A percentile compares a stretch with the other conserved stretches of the same genome.
Conservation (phyloP, 2,329 filamentous ascomycete genomes). For the Chrysoporthe deuterocubensis region DNA sequence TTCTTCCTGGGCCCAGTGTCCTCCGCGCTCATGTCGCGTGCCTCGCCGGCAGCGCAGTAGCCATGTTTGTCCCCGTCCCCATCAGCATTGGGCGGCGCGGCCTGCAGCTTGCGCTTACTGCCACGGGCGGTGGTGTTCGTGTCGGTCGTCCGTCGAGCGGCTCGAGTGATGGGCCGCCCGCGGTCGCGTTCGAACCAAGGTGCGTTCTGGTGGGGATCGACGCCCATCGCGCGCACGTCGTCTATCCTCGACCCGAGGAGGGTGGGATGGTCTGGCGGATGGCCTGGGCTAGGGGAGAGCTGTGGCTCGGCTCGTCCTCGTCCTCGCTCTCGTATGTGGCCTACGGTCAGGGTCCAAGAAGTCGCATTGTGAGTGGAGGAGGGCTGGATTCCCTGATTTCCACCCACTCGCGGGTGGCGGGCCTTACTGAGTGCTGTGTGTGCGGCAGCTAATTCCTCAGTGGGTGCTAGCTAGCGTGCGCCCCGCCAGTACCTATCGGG, state of each 20-base stretch:
- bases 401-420: no score
- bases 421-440: no score
- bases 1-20: conserved; percentile 5
- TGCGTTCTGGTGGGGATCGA: conserved; percentile 17
- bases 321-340: no score
- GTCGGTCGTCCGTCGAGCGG: neutral
- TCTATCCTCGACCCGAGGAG: neutral
- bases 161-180: neutral
- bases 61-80: no score
- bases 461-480: no score
- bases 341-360: no score
- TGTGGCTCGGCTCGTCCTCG: no score
- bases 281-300: neutral
- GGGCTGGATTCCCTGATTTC: no score
- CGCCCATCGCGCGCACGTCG: conserved; percentile 13
- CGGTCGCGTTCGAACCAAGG: neutral
- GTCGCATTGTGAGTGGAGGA: no score
- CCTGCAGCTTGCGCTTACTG: conserved; percentile 15
- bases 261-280: neutral
- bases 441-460: no score
- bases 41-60: neutral
- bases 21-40: neutral
- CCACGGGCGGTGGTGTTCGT: neutral
- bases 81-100: no score
- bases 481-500: no score